phyloP scores from a whole-genome alignment of 805 yeast genomes.

The Starmerella bombicola region DNA sequence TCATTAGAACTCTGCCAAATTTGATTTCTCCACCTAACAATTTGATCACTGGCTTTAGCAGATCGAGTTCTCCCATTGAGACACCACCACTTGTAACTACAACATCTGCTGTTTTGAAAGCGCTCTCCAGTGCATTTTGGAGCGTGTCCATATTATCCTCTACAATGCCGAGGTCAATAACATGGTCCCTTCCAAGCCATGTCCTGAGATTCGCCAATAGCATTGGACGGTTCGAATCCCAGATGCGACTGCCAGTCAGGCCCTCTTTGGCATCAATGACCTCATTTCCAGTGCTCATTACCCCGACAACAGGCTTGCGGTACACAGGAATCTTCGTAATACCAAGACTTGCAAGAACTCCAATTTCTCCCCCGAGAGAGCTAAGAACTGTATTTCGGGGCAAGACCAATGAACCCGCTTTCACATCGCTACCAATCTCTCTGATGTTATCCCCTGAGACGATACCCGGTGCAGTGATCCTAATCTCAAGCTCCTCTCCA shows the following conservation, averaged over 20 bases:
- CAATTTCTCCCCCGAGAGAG: slow-evolving; percentile 39
- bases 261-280: slow-evolving; percentile 29
- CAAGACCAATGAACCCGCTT: slow-evolving; percentile 32
- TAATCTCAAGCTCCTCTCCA: slow-evolving; percentile 36
- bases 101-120: slow-evolving; percentile 32
- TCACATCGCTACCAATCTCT: slow-evolving; percentile 38
- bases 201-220: slow-evolving; percentile 30
- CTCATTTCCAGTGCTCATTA: slow-evolving; percentile 44
- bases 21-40: slow-evolving; percentile 36
- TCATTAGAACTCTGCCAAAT: slow-evolving; percentile 47
- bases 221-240: slow-evolving; percentile 41
- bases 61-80: slow-evolving; percentile 46
- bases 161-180: slow-evolving; percentile 41
- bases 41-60: slow-evolving; percentile 40
- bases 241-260: slow-evolving; percentile 35
- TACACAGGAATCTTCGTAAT: slow-evolving; percentile 31
- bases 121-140: slow-evolving; percentile 21
- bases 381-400: slow-evolving; percentile 32
- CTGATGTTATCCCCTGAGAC: slow-evolving; percentile 36
- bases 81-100: slow-evolving; percentile 46
- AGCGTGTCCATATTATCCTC: slow-evolving; percentile 31
- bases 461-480: slow-evolving; percentile 33
- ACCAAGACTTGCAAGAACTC: slow-evolving; percentile 39
- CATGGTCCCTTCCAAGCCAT: slow-evolving; percentile 29
- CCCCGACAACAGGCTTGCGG: slow-evolving; percentile 36